phyloP scores from a whole-genome alignment of 768 basidiomycete species.

The Lanmaoa rubissima region DNA sequence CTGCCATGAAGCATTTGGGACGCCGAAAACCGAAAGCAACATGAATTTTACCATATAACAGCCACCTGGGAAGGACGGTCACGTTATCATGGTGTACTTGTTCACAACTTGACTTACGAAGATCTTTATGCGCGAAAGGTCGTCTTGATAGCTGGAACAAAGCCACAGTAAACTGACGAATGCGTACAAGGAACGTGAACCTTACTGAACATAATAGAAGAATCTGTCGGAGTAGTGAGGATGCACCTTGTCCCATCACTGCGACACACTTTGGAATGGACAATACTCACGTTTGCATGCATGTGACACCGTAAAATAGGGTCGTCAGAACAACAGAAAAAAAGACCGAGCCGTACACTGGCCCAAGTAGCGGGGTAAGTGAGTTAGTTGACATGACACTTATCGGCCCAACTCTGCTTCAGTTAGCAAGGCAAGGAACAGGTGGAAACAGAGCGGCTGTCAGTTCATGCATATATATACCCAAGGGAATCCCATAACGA shows the following conservation, averaged over 20 bases:
- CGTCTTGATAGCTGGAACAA: slow-evolving; percentile 2
- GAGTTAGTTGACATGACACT: neutral
- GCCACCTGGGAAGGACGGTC: slow-evolving; percentile 3
- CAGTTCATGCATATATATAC: neutral
- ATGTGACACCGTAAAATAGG: slow-evolving; percentile 1
- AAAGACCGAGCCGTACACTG: neutral
- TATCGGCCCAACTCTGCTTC: neutral
- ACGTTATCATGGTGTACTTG: neutral
- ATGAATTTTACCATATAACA: slow-evolving; percentile 4
- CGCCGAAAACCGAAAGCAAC: neutral
- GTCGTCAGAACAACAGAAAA: neutral
- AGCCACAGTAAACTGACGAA: neutral
- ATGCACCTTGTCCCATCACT: neutral
- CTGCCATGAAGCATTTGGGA: neutral
- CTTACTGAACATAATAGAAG: slow-evolving; percentile 11
- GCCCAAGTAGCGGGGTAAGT: neutral
- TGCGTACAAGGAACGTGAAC: too few species aligned
- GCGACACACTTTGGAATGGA: neutral
- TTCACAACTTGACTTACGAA: slow-evolving; percentile 3
- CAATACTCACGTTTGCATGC: slow-evolving; percentile 11
- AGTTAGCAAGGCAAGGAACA: neutral
- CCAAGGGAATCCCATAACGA: too few species aligned
- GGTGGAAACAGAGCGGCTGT: neutral
- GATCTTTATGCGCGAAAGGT: neutral
- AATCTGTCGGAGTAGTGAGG: neutral